Evolutionary conservation across 2,329 filamentous ascomycete genomes (phyloP).

Genomic region (Thelonectria rubi): DNA sequence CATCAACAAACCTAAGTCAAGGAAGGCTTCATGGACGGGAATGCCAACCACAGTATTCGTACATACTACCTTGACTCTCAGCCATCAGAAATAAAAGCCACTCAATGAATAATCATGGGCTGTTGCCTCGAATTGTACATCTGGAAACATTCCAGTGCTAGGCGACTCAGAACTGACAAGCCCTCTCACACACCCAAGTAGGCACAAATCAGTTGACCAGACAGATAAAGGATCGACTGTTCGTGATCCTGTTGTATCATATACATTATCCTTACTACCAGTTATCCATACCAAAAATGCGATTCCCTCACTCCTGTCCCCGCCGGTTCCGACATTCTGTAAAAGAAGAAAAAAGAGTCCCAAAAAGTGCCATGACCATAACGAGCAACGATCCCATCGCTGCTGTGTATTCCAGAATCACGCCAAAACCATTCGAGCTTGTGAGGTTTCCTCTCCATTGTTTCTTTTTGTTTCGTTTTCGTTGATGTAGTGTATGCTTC

Average conservation of each 20-base stretch:
- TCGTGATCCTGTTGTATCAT: slow-evolving; percentile 36
- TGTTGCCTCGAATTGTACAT: no score
- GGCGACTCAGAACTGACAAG: no score
- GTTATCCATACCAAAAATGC: slow-evolving; percentile 37
- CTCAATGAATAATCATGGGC: no score
- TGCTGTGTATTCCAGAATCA: slow-evolving; percentile 28
- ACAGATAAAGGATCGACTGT: slow-evolving; percentile 27
- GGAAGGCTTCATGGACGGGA: no score
- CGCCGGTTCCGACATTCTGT: slow-evolving; percentile 10
- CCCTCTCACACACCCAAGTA: no score
- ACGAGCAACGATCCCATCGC: slow-evolving; percentile 19
- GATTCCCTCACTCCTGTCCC: slow-evolving; percentile 24
- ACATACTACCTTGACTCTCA: no score
- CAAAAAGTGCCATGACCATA: slow-evolving; percentile 14
- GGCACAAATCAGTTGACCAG: no score
- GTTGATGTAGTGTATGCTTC: slow-evolving; percentile 22
- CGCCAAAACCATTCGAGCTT: slow-evolving; percentile 28
- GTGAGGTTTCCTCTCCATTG: slow-evolving; percentile 8
- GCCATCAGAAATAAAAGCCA: no score
- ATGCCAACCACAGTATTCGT: no score
- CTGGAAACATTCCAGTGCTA: no score
- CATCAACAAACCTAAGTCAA: slow-evolving; percentile 33
- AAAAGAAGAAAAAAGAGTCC: slow-evolving; percentile 19
- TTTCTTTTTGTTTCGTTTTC: slow-evolving; percentile 21
- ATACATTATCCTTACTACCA: slow-evolving; percentile 41